phyloP scores from a whole-genome alignment of 2,329 filamentous ascomycete species.

The Fonsecaea pugnacius region DNA sequence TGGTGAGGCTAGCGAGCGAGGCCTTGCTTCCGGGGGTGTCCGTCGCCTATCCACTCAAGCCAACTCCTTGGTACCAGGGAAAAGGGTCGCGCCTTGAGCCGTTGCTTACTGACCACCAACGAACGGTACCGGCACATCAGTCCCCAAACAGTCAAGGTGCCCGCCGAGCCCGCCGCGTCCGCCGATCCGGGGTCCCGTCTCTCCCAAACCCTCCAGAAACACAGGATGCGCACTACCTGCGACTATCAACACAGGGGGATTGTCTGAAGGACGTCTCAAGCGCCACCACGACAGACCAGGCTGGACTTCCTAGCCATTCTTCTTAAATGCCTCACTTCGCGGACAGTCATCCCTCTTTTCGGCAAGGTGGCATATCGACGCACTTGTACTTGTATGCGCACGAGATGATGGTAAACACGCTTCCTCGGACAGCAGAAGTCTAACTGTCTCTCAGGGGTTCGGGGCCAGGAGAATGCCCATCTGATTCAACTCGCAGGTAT shows the following conservation, averaged over 20 bases:
- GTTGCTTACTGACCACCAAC: neutral
- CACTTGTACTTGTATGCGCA: neutral
- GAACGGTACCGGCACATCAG: neutral
- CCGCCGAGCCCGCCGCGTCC: neutral
- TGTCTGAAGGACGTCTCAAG: constrained; percentile 5
- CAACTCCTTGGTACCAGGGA: neutral
- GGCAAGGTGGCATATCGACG: neutral
- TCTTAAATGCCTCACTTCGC: neutral
- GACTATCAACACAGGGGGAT: constrained; percentile 12
- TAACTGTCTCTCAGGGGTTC: neutral
- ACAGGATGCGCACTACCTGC: neutral
- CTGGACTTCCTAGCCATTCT: constrained; percentile 16
- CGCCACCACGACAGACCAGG: neutral
- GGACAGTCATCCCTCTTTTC: neutral
- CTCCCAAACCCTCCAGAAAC: neutral
- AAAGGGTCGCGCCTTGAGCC: constrained; percentile 1
- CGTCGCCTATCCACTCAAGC: neutral
- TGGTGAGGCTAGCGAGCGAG: too few relatives aligned
- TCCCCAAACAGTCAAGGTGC: constrained; percentile 7
- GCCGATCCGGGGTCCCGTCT: constrained; percentile 3
- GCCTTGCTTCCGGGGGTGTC: neutral
- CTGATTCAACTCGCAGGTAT: neutral
- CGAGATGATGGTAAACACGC: neutral
- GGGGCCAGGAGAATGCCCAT: neutral
- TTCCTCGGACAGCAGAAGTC: neutral